Evolutionary conservation across 2,329 filamentous ascomycete species (phyloP), one percentile per base, ranked within the genome.

Genomic region (Pyrenophora tritici-repentis): DNA sequence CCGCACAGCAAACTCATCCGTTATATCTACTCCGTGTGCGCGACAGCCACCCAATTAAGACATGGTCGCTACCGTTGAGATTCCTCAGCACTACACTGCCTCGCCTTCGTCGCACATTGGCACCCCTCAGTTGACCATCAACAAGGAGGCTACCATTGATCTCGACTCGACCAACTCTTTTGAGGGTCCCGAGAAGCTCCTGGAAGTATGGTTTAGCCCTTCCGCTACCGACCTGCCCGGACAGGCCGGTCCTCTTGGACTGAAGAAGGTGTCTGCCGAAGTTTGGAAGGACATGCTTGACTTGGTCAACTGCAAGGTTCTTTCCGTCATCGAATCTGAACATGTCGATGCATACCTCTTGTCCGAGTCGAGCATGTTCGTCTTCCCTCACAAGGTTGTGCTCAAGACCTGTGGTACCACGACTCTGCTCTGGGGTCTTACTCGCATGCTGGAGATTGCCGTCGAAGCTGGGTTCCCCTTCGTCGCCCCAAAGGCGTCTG

Each of bases 341-440:
- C 87, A 93, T 71, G 89, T 97, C 65, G 94, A 99, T 71, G 93
- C 94, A 60, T 99, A 99, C 73, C 85, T 99, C 6, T 83, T 99
- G 48, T 99, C 94, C 58, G 94, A 99, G 78, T 97, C 94, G 34
- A 97, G 94, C 88, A 96, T 99, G 92, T 99, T 99, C 73, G 91
- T 99, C 65, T 99, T 96, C 76, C 91, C 92, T n/a, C 94, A 99
- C 84, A 99, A 99, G 82, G 84, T 99, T 59, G 96, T 99, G 55
- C 81, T 99, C 62, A 99, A 99, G 84, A 99, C 94, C 6, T 99
- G 94, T 69, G 94, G 94, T 54, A 99, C 94, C 18, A 99, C 94
- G 12, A 99, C 94, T 2, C 80, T 99, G 45, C 84, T 99, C 6
- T 87, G 89, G 40, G 94, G 94, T 16, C 83, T 99, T 38, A 90